These are phyloP conservation scores for Amanita rimosa DNA, from an alignment of 768 basidiomycete genomes.

Conservation along the genomic window DNA sequence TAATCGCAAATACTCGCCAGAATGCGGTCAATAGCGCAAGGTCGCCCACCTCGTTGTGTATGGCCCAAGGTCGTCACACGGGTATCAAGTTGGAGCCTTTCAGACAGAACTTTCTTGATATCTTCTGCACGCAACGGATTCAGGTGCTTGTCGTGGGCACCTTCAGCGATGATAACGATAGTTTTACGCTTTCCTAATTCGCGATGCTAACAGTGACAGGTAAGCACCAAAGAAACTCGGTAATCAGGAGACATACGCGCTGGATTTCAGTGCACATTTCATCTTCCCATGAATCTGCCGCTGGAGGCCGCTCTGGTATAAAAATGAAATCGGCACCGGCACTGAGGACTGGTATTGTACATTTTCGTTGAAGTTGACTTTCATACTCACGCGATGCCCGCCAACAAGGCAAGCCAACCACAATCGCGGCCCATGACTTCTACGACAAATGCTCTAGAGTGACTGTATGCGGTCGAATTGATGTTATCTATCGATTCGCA, in stretches of 20 bases:
- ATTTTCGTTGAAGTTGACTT: neutral
- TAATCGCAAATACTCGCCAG: conserved; percentile 37
- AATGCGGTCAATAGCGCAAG: conserved; percentile 89
- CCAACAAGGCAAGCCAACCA: conserved; percentile 95
- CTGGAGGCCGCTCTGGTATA: conserved; percentile 89
- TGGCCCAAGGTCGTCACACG: conserved; percentile 96
- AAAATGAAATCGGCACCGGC: conserved; percentile 95
- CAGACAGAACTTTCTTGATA: conserved; percentile 80
- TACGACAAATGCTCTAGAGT: conserved; percentile 94
- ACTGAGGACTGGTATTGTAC: conserved; percentile 21
- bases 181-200: conserved; percentile 92
- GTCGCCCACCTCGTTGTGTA: conserved; percentile 90
- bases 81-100: conserved; percentile 86
- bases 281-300: conserved; percentile 74
- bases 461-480: conserved; percentile 91
- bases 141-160: conserved; percentile 78
- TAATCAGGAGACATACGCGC: conserved; percentile 36
- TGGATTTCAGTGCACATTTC: conserved; percentile 83
- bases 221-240: neutral
- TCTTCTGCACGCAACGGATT: conserved; percentile 89
- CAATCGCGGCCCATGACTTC: conserved; percentile 99
- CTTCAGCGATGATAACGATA: conserved; percentile 97
- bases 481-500: conserved; percentile 98
- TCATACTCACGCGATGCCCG: conserved; percentile 67
- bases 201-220: conserved; percentile 56